phyloP scores from a whole-genome alignment of 345 rosid species.

The Aegle marmelos region DNA sequence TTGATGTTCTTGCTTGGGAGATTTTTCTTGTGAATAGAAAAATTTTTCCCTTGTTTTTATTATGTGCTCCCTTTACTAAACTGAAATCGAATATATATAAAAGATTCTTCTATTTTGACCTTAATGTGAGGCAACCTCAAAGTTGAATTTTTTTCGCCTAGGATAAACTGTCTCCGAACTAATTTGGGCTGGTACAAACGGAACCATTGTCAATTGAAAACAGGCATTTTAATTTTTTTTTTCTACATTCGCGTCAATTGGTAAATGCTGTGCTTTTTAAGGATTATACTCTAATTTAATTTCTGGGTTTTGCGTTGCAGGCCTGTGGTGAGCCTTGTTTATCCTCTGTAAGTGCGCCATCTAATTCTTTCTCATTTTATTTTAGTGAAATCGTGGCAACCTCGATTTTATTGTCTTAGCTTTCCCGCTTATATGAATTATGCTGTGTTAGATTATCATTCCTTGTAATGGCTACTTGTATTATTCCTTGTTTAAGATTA shows the following conservation, averaged over 20 bases:
- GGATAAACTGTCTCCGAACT: background rate
- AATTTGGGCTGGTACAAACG: background rate
- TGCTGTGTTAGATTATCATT: background rate
- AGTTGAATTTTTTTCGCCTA: background rate
- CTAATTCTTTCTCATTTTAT: background rate
- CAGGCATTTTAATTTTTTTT: background rate
- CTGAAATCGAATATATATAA: background rate
- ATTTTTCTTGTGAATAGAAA: background rate
- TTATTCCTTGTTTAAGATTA: background rate
- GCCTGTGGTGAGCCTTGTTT: conserved; percentile 86
- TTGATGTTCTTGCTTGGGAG: conserved; percentile 20
- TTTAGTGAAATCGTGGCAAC: background rate
- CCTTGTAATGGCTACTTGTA: background rate
- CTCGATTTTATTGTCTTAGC: background rate
- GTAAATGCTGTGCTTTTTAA: background rate
- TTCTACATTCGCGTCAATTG: background rate
- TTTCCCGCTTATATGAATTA: background rate
- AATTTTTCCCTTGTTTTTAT: background rate
- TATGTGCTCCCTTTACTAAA: conserved; percentile 5
- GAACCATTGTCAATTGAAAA: background rate
- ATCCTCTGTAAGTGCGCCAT: conserved; percentile 78
- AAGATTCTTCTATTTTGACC: background rate
- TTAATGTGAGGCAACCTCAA: conserved; percentile 1
- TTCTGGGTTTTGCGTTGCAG: conserved; percentile 43
- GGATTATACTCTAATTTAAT: background rate